These are phyloP conservation scores for Cercospora canescens DNA, from an alignment of 2,329 filamentous ascomycete species.

Conservation along the genomic window DNA sequence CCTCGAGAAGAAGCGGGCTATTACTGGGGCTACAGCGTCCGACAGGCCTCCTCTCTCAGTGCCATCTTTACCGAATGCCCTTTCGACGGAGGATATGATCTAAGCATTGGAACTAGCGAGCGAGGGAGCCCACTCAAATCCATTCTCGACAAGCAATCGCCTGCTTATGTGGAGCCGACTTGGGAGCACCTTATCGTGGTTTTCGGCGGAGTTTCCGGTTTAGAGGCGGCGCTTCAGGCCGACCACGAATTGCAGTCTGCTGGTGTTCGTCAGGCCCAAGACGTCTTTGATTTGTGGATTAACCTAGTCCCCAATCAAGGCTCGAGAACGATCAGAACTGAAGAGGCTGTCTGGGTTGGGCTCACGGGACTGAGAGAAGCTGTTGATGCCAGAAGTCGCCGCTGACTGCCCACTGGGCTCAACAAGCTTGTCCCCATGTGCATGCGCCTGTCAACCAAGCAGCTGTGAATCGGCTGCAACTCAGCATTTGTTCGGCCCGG, in stretches of 20 bases:
- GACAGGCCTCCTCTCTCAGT: slow-evolving; percentile 66
- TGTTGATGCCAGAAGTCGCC: slow-evolving; percentile 29
- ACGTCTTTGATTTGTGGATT: slow-evolving; percentile 82
- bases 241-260: slow-evolving; percentile 61
- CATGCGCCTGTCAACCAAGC: slow-evolving; percentile 6
- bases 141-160: slow-evolving; percentile 44
- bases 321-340: slow-evolving; percentile 77
- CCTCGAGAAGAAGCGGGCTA: slow-evolving; percentile 77
- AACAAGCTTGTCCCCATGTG: slow-evolving; percentile 10
- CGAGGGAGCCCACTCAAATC: slow-evolving; percentile 53
- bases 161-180: slow-evolving; percentile 40
- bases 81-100: slow-evolving; percentile 76
- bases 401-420: slow-evolving; percentile 16
- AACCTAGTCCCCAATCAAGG: slow-evolving; percentile 79
- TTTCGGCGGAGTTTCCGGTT: slow-evolving; percentile 76
- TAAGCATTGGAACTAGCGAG: slow-evolving; percentile 82
- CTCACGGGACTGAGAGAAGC: slow-evolving; percentile 63
- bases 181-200: slow-evolving; percentile 71
- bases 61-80: slow-evolving; percentile 75
- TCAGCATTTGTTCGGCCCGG: not conserved
- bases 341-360: slow-evolving; percentile 79
- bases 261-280: slow-evolving; percentile 64
- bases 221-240: slow-evolving; percentile 71
- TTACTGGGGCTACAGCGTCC: slow-evolving; percentile 81
- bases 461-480: not conserved